Evolutionary conservation across 176 grass and related monocot genomes (phyloP).

Genomic region (Alloteropsis semialata): DNA sequence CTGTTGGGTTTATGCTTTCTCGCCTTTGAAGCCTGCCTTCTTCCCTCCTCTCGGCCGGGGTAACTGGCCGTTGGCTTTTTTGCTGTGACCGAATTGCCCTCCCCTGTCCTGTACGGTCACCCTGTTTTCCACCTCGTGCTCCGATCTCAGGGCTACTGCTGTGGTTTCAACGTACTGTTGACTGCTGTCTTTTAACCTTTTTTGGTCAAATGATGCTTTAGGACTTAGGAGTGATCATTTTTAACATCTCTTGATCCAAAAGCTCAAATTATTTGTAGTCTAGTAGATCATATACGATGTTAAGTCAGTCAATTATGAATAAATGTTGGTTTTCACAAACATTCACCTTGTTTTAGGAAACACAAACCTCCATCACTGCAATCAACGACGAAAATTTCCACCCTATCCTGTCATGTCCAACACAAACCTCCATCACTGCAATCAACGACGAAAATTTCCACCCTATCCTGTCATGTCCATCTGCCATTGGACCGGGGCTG

Average conservation of each 20-base stretch:
- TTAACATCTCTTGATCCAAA: neutral
- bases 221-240: too few relatives aligned
- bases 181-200: too few relatives aligned
- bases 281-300: neutral
- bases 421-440: too few relatives aligned
- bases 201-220: too few relatives aligned
- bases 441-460: too few relatives aligned
- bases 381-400: too few relatives aligned
- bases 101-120: neutral
- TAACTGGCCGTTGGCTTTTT: slow-evolving; percentile 64
- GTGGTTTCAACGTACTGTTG: neutral
- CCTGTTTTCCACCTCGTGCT: neutral
- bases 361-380: too few relatives aligned
- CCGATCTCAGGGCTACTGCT: neutral
- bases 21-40: slow-evolving; percentile 14
- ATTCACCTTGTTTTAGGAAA: too few relatives aligned
- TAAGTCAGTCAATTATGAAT: neutral
- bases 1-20: slow-evolving; percentile 30
- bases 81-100: slow-evolving; percentile 39
- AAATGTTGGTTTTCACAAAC: too few relatives aligned
- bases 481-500: too few relatives aligned
- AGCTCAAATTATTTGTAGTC: neutral
- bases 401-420: too few relatives aligned
- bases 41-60: slow-evolving; percentile 13
- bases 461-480: too few relatives aligned